Evolutionary conservation across 352 stramenopile genomes (phyloP), one percentile per base, ranked within the genome.

Genomic region (Globisporangium lucens): DNA sequence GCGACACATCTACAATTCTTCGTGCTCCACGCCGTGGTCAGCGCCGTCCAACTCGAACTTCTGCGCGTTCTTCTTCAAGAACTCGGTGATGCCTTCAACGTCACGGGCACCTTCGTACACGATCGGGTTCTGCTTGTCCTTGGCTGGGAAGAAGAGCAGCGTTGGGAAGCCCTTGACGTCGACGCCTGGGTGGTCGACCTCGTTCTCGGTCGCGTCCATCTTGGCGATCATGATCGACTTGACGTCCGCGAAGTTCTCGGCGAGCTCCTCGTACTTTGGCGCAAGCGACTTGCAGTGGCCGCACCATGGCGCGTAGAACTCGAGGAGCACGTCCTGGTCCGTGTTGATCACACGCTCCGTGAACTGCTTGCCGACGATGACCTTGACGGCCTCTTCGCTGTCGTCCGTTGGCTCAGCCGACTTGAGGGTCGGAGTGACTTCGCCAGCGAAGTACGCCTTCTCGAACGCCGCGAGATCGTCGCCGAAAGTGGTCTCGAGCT

Each of bases 171-270:
- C 95, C 63, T 88, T 83, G 68, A 99, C 86, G 43, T 96, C 82
- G 35, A 98, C 89, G 38, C 84, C 83, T 5, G 85, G 70, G 77
- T 95, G 77, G 80, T 98, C 94, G 35, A 99, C 83, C 76, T 99
- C 96, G 81, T 99, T 99, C 61, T 92, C 92, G 3, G 94, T 98
- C 41, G 93, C 83, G 74, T 99, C 96, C 75, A 99, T 98, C 91
- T 98, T 98, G 68, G 87, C 94, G 71, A 99, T 97, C 49, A 98
- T 66, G 51, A 98, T 89, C 70, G 83, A 94, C 67, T 97, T 87
- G 36, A 97, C 89, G 61, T 96, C 83, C 2, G 86, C 81, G 66
- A 97, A 97, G 57, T 81, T 85, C 75, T 95, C 87, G 27, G 87
- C 91, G 61, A 98, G 78, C 76, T 97, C 89, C 68, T 97, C 89